phyloP scores from a whole-genome alignment of 176 grass and related monocot genomes.

The Calamus simplicifolius region DNA sequence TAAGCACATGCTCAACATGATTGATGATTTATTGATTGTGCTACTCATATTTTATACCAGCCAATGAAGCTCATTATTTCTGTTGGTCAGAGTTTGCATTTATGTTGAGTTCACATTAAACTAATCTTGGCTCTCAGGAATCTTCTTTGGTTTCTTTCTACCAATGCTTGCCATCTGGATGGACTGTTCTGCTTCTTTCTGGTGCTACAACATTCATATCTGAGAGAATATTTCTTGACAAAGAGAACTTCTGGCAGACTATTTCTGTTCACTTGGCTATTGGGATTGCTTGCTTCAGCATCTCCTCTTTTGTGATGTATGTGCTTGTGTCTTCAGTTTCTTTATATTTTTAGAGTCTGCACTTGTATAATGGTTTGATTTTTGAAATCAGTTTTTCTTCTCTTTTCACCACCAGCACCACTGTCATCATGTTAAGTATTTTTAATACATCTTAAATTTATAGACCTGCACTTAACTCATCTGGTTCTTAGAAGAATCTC shows the following conservation, averaged over 20 bases:
- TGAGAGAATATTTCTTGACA: slow-evolving; percentile 63
- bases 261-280: slow-evolving; percentile 64
- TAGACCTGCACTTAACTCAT: no score
- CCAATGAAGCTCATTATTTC: background rate
- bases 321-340: background rate
- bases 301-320: slow-evolving; percentile 70
- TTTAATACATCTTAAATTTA: no score
- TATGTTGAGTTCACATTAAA: background rate
- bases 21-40: no score
- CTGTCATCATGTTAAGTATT: no score
- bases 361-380: no score
- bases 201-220: slow-evolving; percentile 51
- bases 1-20: background rate
- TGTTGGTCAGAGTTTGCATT: slow-evolving; percentile 19
- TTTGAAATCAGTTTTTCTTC: no score
- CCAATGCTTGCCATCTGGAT: slow-evolving; percentile 66
- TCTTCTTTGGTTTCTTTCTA: slow-evolving; percentile 56
- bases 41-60: no score
- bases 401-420: no score
- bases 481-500: background rate
- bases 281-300: slow-evolving; percentile 59
- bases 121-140: slow-evolving; percentile 5
- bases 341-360: background rate
- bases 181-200: slow-evolving; percentile 67
- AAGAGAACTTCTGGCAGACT: slow-evolving; percentile 60